phyloP scores from a whole-genome alignment of 192 early-diverging fungal species.

The Globomyces pollinis-pini region DNA sequence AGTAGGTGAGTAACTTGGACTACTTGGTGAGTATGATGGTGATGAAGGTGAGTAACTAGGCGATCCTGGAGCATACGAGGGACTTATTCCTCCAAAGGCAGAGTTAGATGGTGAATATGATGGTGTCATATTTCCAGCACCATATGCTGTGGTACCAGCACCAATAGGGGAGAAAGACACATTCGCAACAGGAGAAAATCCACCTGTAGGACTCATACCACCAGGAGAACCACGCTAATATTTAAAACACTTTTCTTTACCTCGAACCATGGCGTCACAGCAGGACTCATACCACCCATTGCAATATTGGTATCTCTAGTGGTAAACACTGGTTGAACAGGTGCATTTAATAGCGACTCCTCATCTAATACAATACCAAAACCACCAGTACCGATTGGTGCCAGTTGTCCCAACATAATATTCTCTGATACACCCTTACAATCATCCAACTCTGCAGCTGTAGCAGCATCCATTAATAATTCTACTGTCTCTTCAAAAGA shows the following conservation, averaged over 20 bases:
- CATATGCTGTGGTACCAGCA: conserved; percentile 60
- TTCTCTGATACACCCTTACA: conserved; percentile 96
- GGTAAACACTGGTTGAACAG: conserved; percentile 8
- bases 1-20: conserved; percentile 54
- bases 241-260: no score
- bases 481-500: conserved; percentile 99
- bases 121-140: conserved; percentile 58
- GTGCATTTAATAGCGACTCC: conserved; percentile 72
- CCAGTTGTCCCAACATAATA: conserved; percentile 95
- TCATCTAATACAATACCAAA: conserved; percentile 92
- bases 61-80: conserved; percentile 52
- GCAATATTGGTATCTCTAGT: not conserved
- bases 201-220: conserved; percentile 25
- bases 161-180: conserved; percentile 80
- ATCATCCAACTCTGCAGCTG: conserved; percentile 84
- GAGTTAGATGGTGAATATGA: conserved; percentile 61
- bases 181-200: conserved; percentile 50
- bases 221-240: conserved; percentile 17
- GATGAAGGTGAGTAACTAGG: conserved; percentile 59
- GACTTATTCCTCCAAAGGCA: conserved; percentile 51
- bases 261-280: conserved; percentile 79
- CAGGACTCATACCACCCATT: conserved; percentile 52
- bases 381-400: conserved; percentile 88
- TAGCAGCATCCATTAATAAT: conserved; percentile 92
- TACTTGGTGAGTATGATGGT: conserved; percentile 61